Base-by-base conservation (phyloP, 2,329 filamentous ascomycete species). In the Diaporthe ampelina region DNA sequence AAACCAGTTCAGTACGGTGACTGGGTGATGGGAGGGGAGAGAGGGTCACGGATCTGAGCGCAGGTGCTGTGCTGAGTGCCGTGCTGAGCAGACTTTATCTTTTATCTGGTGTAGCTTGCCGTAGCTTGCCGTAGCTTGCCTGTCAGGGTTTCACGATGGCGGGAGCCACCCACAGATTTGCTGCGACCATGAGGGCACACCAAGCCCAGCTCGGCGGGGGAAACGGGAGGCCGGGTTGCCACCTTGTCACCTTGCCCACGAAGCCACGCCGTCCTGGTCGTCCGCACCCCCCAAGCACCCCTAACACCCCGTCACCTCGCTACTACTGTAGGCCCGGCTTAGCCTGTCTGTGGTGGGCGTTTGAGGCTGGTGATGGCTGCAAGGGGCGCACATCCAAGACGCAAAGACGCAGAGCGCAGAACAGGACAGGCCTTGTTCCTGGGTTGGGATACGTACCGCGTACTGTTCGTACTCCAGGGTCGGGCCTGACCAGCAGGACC, bases 331-430 rank as follows among this genome's bases (percentile, higher is more conserved):
- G 57, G 40, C 37, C 58, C 9, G 58, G n/a, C n/a, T n/a, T 61
- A 67, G 61, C 37, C 13, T 68, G 45, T 37, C 63, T 9, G 45
- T 37, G 48, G 63, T 5, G 29, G 32, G 63, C 52, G 63, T 68
- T 68, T 68, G 63, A 54, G 63, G 63, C 63, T 68, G 63, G 63
- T 68, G 48, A 40, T 68, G 48, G 61, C 63, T 68, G 63, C 48
- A 68, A 68, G 63, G 63, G 63, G 63, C 48, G 63, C 63, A 21
- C 32, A 67, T 21, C 15, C 40, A 32, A 19, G 6, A 13, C 37
- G 37, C 37, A 40, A 7, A 13, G 10, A 37, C 35, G 35, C 35
- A 37, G 35, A 4, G 10, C 8, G 4, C 35, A 37, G n/a, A n/a
- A 8, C 8, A 37, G 10, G 35, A 11, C 35, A 37, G 35, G 35